These are phyloP conservation scores for Auricularia cornea DNA, from an alignment of 768 basidiomycete species.

Conservation along the genomic window DNA sequence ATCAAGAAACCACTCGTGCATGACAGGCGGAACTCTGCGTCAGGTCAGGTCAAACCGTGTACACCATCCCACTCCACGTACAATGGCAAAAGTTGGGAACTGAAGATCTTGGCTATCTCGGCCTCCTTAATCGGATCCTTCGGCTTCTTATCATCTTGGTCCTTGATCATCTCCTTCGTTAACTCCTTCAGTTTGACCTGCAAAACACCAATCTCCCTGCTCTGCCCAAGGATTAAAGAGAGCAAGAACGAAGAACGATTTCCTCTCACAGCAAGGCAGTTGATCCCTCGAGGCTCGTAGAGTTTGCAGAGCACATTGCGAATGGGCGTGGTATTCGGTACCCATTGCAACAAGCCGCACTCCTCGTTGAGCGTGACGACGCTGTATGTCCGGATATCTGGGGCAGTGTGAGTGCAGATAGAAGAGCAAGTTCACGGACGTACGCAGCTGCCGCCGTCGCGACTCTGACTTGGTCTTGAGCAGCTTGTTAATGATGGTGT, in stretches of 20 bases:
- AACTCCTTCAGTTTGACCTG: conserved; percentile 46
- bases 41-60: neutral
- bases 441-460: conserved; percentile 81
- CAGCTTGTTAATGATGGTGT: conserved; percentile 93
- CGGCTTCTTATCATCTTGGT: no score
- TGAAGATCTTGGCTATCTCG: conserved; percentile 45
- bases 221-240: no score
- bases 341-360: conserved; percentile 98
- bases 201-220: conserved; percentile 33
- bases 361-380: conserved; percentile 97
- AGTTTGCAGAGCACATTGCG: conserved; percentile 61
- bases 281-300: conserved; percentile 49
- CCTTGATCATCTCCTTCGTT: no score
- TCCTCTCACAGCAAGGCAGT: no score
- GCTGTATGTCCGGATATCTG: conserved; percentile 95
- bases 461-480: conserved; percentile 92
- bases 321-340: conserved; percentile 81
- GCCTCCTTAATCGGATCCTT: no score
- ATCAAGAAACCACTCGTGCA: conserved; percentile 96
- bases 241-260: no score
- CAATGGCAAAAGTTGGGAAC: conserved; percentile 41
- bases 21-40: conserved; percentile 44
- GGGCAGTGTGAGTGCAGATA: neutral
- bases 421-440: conserved; percentile 21
- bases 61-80: conserved; percentile 22